Evolutionary conservation across 139 green algal species (phyloP), one percentile per base, ranked within the genome.

Genomic region (Chlamydomonas sphaeroides): DNA sequence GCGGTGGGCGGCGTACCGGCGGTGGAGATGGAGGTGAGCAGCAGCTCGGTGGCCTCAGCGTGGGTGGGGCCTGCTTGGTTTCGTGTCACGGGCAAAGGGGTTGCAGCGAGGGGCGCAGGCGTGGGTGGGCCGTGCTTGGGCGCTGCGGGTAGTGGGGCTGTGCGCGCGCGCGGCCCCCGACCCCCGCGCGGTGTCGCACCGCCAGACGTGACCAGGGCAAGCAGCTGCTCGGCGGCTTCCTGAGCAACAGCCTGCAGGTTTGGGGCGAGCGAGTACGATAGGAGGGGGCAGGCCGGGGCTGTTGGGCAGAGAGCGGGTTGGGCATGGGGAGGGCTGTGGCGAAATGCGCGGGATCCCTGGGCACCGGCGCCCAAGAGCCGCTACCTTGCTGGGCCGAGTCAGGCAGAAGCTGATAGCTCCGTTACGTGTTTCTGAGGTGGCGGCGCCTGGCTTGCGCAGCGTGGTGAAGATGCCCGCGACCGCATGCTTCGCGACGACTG

Each of bases 381-480:
- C n/a, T 35, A 82, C 75, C 62, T 72, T 82, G 42, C 65, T 61
- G 20, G 75, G 62, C 20, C 75, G 32, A 1, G 62, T 49, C 15
- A 82, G 45, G 25, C 75, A 82, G 17, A 49, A 20, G 5, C 42
- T 26, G 33, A 82, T 72, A 0, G 45, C 62, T 2, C 14, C 15
- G 28, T n/a, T 4, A 1, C 75, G 41, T 5, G 62, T 6, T 1
- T 82, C 75, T 23, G 10, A 61, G 32, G 59, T 51, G 21, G 42
- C 36, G 62, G 23, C 33, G 26, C 15, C 17, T 5, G 62, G 4
- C 23, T 65, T 82, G 4, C 75, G 75, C 61, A 82, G 21, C 2
- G 75, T 82, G 3, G 75, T 32, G 21, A 82, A 82, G 33, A 82
- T 82, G 61, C 62, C 75, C 32, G 75, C 75, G 18, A 82, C 75